Base-by-base conservation (phyloP, 1,284 basidiomycete species). In the Neolentinus lepideus region DNA sequence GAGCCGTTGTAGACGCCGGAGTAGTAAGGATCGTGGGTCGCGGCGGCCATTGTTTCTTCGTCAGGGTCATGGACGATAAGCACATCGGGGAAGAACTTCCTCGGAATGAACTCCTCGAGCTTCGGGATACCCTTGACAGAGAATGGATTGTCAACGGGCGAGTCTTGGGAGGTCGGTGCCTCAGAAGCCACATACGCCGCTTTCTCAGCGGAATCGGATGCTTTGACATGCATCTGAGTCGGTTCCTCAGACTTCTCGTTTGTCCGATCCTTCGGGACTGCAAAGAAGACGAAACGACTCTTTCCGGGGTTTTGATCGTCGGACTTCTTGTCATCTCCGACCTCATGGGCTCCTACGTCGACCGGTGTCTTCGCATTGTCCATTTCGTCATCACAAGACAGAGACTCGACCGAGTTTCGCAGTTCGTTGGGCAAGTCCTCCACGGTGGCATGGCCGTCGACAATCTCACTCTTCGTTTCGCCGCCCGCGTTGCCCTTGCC, bases 61-160 rank as follows among this genome's bases (percentile, higher is more conserved):
- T 61, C 55, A 2, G 60, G 61, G 53, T 68, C 66, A 58, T 68
- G 63, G 6, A 71, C 70, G 25, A 69, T 54, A 2, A 73, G 62
- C 2, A 59, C 45, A 29, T 72, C 69, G 14, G 70, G 71, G 46
- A 71, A 64, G 51, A 59, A 65, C n/a, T 63, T 56, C 2, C 60
- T 54, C 0, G 71, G 67, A 46, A 73, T 67, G 56, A 64, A 66
- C 45, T 69, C 65, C 55, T 71, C 68, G 6, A 72, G 65, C 54
- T 66, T 69, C 3, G 64, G 64, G 29, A 60, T 43, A 45, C 54
- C 57, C 4, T 47, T 14, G 1, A 50, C 25, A 3, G 58, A 61
- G 56, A 57, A 61, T 25, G 57, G 55, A 12, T 48, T 52, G 46
- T 55, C 46, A 9, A 21, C 19, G 25, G 56, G 51, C 33, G 54